Base-by-base conservation (phyloP, 2,329 filamentous ascomycete species). In the Scedosporium boydii region DNA sequence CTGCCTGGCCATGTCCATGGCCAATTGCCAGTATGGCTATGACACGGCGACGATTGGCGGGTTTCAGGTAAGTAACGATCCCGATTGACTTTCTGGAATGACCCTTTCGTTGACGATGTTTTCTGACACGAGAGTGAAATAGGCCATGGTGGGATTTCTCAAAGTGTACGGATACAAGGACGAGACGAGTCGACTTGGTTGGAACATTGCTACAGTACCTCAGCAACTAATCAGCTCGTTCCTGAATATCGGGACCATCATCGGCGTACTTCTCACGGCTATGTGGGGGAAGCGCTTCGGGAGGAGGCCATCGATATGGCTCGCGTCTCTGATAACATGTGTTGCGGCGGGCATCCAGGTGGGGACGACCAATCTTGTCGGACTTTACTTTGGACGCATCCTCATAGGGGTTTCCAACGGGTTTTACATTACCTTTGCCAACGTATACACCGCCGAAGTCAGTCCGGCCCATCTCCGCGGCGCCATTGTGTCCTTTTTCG, bases 391-490 rank as follows among this genome's bases (percentile, higher is more conserved):
- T 23, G 82, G 80, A 7, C 78, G 82, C 48, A 70, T 85, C 6
- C 68, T 85, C n/a, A 81, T 84, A 60, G 82, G 82, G 2, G 63
- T 85, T 6, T 79, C 81, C 6, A 84, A 84, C 66, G 82, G 82
- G 3, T 78, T 82, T 67, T 79, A 83, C 69, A 82, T 84, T 80
- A 83, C 80, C 2, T 84, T 80, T 64, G 75, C 76, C 0, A 79
- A 81, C 62, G 69, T 81, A 0, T 80, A 79, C 65, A 73, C 82
- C 10, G 79, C 82, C 65, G 75, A 75, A 67, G 67, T 66, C 26
- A 75, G 78, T 27, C 79, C 79, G 0, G 78, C 79, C 18, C 73
- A 76, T 53, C 64, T 68, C n/a, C 67, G 68, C n/a, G 62, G 68
- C 12, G 66, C 69, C 16, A 69, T 70, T 46, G 68, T 66, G 2